Base-by-base conservation (phyloP, 345 rosid species). In the Citrus unshiu region DNA sequence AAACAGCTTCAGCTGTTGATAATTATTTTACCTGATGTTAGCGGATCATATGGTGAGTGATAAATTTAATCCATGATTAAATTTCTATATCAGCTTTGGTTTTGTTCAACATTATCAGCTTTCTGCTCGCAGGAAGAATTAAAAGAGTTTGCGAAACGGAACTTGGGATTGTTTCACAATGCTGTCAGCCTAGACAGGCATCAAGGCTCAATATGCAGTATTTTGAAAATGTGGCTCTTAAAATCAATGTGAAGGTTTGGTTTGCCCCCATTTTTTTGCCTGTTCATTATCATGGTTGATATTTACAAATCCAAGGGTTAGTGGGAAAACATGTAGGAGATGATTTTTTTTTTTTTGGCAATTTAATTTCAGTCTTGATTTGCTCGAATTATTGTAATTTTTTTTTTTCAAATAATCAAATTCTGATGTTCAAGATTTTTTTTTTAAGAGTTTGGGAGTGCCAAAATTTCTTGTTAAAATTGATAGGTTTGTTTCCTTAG, bases 191-290 rank as follows among this genome's bases (percentile, higher is more conserved):
- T 7, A 77, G 2, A 18, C 78, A 90, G 34, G 93, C 79, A 14
- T 0, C 34, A 19, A 88, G 60, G 65, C 80, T 83, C 14, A 81
- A 9, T 43, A 79, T 75, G 49, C 97, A 91, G 66, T 95, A 91
- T 72, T 51, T 89, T 25, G 95, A 90, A 76, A 95, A 91, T 78
- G 78, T 92, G 1, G 39, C 98, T 0, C 76, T 95, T 54, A 93
- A 93, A 83, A 91, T 93, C 9, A 95, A 95, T 83, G 98, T 92
- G 16, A 95, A 95, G 97, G 98, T 92, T 74, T 64, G 77, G 24
- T 56, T 29, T 22, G 16, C 24, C 46, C 57, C 21, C 75, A 34
- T 12, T 8, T 21, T 2, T 2, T 54, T 62, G 39, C 21, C 0
- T 54, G n/a, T 32, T 7, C 22, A 4, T 54, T 57, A 16, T 30